These are phyloP conservation scores for Clitopilus passeckerianus DNA, from an alignment of 768 basidiomycete species.

Conservation along the genomic window DNA sequence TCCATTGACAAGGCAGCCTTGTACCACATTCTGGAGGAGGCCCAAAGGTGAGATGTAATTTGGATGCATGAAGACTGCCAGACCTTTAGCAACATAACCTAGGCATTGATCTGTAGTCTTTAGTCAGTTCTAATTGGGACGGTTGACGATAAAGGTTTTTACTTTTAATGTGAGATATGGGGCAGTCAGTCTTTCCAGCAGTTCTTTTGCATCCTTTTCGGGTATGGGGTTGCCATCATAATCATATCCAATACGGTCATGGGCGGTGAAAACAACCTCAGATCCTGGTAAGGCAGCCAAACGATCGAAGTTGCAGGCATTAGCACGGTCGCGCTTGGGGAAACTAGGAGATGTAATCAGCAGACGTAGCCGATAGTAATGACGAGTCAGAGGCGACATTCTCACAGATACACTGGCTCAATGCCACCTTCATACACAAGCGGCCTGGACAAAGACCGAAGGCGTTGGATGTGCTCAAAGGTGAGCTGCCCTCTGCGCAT, in stretches of 20 bases:
- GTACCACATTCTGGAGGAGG: constrained; percentile 52
- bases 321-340: constrained; percentile 69
- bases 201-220: constrained; percentile 7
- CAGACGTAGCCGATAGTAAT: too few species aligned
- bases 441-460: constrained; percentile 50
- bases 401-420: constrained; percentile 77
- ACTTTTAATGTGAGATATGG: constrained; percentile 43
- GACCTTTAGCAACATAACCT: constrained; percentile 85
- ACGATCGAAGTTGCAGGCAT: constrained; percentile 54
- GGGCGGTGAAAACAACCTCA: neutral
- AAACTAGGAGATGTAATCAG: constrained; percentile 36
- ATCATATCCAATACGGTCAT: neutral
- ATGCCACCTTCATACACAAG: constrained; percentile 68
- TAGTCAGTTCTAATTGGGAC: neutral
- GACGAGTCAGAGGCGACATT: neutral
- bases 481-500: constrained; percentile 77
- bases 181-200: constrained; percentile 61
- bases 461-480: constrained; percentile 34
- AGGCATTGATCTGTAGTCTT: constrained; percentile 57
- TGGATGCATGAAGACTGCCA: neutral
- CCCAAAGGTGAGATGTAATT: neutral
- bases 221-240: neutral
- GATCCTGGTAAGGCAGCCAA: constrained; percentile 35
- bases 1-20: constrained; percentile 71
- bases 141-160: neutral